phyloP scores from a whole-genome alignment of 352 stramenopile species.

The Pythium periplocum region DNA sequence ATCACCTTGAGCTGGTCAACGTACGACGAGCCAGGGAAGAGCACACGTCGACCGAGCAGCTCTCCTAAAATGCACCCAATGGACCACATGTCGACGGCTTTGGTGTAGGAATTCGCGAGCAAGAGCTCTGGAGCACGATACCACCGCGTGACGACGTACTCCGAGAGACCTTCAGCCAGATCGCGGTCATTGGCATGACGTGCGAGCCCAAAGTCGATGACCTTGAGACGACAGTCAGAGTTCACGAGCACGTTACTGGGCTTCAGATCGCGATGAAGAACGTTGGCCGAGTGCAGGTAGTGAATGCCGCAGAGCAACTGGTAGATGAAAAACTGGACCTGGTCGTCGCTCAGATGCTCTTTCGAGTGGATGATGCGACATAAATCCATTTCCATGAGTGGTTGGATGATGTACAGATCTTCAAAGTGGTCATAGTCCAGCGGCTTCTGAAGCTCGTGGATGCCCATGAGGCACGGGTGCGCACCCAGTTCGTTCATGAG shows the following conservation, averaged over 20 bases:
- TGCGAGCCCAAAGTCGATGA: conserved; percentile 88
- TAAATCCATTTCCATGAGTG: conserved; percentile 98
- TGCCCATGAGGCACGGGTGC: conserved; percentile 75
- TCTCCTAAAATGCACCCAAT: conserved; percentile 99
- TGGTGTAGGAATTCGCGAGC: conserved; percentile 79
- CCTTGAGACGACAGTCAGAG: conserved; percentile 84
- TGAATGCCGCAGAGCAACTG: conserved; percentile 93
- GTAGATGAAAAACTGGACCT: conserved; percentile 96
- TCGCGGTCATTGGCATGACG: conserved; percentile 76
- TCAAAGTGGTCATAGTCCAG: conserved; percentile 89
- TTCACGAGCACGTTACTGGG: conserved; percentile 97
- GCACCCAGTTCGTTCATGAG: conserved; percentile 81
- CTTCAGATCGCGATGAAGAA: conserved; percentile 96
- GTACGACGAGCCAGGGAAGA: conserved; percentile 84
- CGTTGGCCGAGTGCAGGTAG: conserved; percentile 94
- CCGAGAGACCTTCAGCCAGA: conserved; percentile 76
- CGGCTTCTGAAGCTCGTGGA: conserved; percentile 79
- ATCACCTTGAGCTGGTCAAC: conserved; percentile 87
- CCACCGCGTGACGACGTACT: conserved; percentile 94
- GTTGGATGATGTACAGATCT: conserved; percentile 97
- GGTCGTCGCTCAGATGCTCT: conserved; percentile 89
- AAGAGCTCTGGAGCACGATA: conserved; percentile 86
- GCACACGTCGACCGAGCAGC: conserved; percentile 87
- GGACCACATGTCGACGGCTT: conserved; percentile 93
- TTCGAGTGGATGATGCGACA: conserved; percentile 86